Evolutionary conservation across 2,329 filamentous ascomycete genomes (phyloP).

Genomic region (Fusarium sp.): DNA sequence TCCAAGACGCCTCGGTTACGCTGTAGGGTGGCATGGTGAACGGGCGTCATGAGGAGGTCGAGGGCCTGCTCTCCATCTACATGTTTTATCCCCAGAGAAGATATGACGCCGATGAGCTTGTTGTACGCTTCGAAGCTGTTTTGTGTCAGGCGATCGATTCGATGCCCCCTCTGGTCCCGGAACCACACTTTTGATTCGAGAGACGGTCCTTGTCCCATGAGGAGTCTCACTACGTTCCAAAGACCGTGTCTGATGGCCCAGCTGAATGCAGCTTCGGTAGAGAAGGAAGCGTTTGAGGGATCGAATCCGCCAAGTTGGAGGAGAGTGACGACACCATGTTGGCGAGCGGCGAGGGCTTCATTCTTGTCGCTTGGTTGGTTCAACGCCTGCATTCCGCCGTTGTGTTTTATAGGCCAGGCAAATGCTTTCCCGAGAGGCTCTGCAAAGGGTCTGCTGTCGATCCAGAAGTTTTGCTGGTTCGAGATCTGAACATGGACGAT

Average conservation of each 20-base stretch:
- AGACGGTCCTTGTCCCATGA: background rate
- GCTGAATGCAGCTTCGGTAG: background rate
- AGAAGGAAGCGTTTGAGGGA: background rate
- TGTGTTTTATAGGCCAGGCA: background rate
- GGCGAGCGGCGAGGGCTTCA: background rate
- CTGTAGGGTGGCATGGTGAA: background rate
- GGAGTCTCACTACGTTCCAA: background rate
- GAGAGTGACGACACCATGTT: background rate
- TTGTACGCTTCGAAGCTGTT: background rate
- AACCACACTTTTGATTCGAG: background rate
- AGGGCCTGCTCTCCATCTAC: background rate
- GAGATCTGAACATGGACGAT: background rate
- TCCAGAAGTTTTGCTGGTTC: background rate
- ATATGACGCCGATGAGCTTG: background rate
- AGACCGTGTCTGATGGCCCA: background rate
- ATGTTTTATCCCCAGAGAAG: background rate
- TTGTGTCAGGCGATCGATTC: background rate
- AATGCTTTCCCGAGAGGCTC: background rate
- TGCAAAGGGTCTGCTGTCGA: background rate
- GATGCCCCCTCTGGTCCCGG: background rate
- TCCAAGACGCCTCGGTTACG: background rate
- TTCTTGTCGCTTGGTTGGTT: background rate
- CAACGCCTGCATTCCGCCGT: background rate
- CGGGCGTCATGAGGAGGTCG: background rate
- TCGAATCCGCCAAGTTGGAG: background rate